These are phyloP conservation scores for Neurospora hispaniola DNA, from an alignment of 495 filamentous ascomycete genomes.

Conservation along the genomic window DNA sequence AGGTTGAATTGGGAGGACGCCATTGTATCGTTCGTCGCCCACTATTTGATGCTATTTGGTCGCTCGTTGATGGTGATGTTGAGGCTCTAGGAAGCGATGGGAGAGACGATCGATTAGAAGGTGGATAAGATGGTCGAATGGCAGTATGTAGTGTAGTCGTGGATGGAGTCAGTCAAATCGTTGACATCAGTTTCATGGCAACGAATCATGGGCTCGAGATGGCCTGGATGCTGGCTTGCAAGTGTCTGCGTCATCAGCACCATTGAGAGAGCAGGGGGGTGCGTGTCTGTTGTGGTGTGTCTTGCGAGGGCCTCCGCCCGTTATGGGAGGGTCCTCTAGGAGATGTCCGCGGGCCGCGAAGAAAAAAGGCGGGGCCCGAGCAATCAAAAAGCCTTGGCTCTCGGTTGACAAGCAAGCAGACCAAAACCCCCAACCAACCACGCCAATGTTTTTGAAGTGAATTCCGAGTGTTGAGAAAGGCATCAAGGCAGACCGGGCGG, in stretches of 20 bases:
- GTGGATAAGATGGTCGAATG: not conserved
- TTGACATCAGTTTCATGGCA: not conserved
- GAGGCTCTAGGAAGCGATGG: not conserved
- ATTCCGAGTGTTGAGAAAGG: not conserved
- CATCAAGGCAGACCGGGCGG: not conserved
- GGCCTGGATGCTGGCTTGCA: not conserved
- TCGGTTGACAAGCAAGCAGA: not conserved
- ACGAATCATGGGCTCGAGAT: not conserved
- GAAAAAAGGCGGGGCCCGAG: not conserved
- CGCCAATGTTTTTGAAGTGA: not conserved
- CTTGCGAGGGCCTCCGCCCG: not conserved
- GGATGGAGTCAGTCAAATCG: not conserved
- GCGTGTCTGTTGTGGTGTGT: not conserved
- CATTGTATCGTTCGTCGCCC: not conserved
- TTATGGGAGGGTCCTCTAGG: not conserved
- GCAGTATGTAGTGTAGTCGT: not conserved
- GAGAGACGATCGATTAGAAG: not conserved
- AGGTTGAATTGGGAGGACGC: constrained; percentile 13
- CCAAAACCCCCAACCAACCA: not conserved
- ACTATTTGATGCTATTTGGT: not conserved
- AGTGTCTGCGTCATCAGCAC: not conserved
- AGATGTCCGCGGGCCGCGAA: not conserved
- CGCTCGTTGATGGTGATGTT: not conserved
- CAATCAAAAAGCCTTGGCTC: not conserved
- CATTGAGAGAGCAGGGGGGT: not conserved